Conservation (phyloP, 805 yeast genomes). For the Kazachstania africana region DNA sequence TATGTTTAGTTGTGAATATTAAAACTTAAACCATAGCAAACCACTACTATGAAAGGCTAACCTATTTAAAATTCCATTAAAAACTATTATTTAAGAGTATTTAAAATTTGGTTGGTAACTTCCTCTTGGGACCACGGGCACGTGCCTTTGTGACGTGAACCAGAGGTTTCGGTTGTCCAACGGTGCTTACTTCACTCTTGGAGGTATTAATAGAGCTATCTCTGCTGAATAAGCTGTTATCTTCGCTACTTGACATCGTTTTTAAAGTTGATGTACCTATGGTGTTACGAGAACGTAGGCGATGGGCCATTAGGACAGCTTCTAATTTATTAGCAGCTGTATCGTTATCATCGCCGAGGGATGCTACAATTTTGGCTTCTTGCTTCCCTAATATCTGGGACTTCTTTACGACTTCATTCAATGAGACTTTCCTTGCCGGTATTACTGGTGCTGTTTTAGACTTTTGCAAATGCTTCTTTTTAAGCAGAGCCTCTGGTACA, state of each 20-base stretch:
- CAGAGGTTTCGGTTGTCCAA: conserved; percentile 3
- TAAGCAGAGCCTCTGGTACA: conserved; percentile 11
- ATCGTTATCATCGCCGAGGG: too few species aligned
- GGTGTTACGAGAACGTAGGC: neutral
- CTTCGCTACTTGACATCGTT: too few species aligned
- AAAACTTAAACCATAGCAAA: too few species aligned
- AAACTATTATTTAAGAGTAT: too few species aligned
- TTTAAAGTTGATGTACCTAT: neutral
- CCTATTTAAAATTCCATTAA: too few species aligned
- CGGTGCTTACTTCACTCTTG: neutral
- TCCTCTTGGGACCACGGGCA: conserved; percentile 29
- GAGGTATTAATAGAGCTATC: neutral
- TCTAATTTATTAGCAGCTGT: neutral
- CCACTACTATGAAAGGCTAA: too few species aligned
- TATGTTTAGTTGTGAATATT: neutral
- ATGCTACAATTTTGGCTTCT: too few species aligned
- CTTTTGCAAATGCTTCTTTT: conserved; percentile 5
- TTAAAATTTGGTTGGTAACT: conserved; percentile 29
- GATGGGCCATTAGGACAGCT: neutral
- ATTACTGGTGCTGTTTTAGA: conserved; percentile 13
- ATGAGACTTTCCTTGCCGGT: conserved; percentile 20
- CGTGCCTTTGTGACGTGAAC: conserved; percentile 25
- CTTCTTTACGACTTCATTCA: conserved; percentile 20
- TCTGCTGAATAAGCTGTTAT: too few species aligned
- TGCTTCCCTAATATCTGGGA: conserved; percentile 8